Conservation (phyloP, 306 rosid species). For the Vigna angularis region DNA sequence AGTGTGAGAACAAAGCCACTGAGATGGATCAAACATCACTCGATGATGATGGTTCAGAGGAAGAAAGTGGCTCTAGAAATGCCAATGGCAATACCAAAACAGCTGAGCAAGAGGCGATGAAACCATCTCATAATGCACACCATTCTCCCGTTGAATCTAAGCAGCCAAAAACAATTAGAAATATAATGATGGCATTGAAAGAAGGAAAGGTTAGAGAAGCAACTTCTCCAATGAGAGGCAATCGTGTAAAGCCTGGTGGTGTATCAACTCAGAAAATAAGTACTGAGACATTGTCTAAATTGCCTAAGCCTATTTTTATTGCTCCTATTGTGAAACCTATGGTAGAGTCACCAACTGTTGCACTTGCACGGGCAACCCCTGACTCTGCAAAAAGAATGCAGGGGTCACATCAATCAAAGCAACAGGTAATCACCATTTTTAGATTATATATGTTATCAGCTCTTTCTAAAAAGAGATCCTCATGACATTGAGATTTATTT, state of each 20-base stretch:
- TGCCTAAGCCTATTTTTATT: constrained; percentile 66
- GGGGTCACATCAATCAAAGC: constrained; percentile 66
- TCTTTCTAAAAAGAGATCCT: constrained; percentile 28
- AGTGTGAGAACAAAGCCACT: constrained; percentile 59
- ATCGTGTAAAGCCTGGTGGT: constrained; percentile 59
- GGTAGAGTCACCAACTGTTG: constrained; percentile 61
- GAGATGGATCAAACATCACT: constrained; percentile 63
- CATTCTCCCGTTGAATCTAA: constrained; percentile 62
- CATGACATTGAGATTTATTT: constrained; percentile 16
- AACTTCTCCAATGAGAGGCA: constrained; percentile 86
- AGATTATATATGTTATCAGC: constrained; percentile 8
- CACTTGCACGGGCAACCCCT: constrained; percentile 55
- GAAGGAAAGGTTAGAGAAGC: constrained; percentile 86
- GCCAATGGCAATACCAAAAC: constrained; percentile 47
- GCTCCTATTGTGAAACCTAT: constrained; percentile 63
- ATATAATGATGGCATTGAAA: constrained; percentile 84
- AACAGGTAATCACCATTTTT: constrained; percentile 62
- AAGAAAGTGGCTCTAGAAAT: constrained; percentile 53
- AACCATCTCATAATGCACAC: constrained; percentile 58
- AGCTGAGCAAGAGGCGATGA: constrained; percentile 55
- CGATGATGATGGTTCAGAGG: constrained; percentile 71
- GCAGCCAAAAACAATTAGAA: constrained; percentile 81
- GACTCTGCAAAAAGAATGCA: constrained; percentile 70
- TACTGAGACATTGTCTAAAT: constrained; percentile 65
- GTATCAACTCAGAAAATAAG: constrained; percentile 58